Evolutionary conservation across 78 protist genomes (phyloP).

Genomic region (Tieghemostelium lacteum): DNA sequence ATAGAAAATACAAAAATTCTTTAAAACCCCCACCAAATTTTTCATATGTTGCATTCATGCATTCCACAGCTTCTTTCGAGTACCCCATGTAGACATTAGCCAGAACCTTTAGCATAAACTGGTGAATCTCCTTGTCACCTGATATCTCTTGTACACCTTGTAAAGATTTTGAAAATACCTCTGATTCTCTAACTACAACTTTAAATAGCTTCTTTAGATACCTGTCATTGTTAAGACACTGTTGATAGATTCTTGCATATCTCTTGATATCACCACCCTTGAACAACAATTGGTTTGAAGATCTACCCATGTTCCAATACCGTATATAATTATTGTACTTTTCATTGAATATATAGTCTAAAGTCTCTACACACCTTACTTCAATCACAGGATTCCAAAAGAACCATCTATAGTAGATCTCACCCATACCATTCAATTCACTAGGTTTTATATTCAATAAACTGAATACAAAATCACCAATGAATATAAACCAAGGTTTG

Average conservation of each 20-base stretch:
- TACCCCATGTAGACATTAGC: slow-evolving; percentile 41
- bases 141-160: too few species aligned
- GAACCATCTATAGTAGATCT: slow-evolving; percentile 43
- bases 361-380: slow-evolving; percentile 7
- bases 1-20: slow-evolving; percentile 15
- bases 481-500: slow-evolving; percentile 8
- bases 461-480: slow-evolving; percentile 18
- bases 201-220: slow-evolving; percentile 3
- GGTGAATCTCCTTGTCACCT: neutral
- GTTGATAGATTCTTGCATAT: slow-evolving; percentile 16
- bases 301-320: slow-evolving; percentile 17
- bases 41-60: slow-evolving; percentile 45
- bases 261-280: slow-evolving; percentile 16
- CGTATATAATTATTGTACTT: neutral
- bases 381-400: slow-evolving; percentile 40
- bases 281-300: neutral
- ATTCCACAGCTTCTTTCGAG: slow-evolving; percentile 22
- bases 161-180: neutral
- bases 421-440: neutral
- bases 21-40: neutral
- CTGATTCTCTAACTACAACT: neutral
- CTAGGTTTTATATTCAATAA: slow-evolving; percentile 1
- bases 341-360: slow-evolving; percentile 24
- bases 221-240: neutral
- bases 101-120: slow-evolving; percentile 15